phyloP scores from a whole-genome alignment of 2,329 filamentous ascomycete genomes.

The Fusarium pininemorale region DNA sequence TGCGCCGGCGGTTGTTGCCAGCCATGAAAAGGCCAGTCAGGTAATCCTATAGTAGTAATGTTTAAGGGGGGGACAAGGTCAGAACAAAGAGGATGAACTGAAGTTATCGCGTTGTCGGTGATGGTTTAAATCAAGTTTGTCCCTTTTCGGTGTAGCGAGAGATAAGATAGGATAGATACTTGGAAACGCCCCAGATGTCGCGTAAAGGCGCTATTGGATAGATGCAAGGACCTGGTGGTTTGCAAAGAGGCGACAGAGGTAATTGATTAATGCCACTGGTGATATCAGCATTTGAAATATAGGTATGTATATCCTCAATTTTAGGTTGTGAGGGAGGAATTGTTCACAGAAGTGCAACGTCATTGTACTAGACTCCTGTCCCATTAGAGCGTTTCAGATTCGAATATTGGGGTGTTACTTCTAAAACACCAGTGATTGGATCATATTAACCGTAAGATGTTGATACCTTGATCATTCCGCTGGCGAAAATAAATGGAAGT shows the following conservation, averaged over 20 bases:
- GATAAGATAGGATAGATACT: constrained; percentile 16
- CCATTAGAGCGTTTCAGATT: constrained; percentile 29
- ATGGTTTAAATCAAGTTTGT: constrained; percentile 25
- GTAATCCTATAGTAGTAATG: background rate
- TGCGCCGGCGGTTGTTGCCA: constrained; percentile 41
- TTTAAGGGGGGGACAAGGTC: background rate
- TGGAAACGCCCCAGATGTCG: background rate
- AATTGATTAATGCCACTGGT: background rate
- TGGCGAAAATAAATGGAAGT: background rate
- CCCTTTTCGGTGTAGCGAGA: constrained; percentile 17
- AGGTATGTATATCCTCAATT: background rate
- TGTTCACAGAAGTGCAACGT: constrained; percentile 26
- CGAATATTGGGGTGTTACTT: constrained; percentile 16
- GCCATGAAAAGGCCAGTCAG: constrained; percentile 32
- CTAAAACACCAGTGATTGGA: constrained; percentile 36
- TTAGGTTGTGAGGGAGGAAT: background rate
- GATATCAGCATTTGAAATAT: background rate
- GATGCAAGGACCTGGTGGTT: background rate
- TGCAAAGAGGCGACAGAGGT: background rate
- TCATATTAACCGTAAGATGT: background rate
- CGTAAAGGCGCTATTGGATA: background rate
- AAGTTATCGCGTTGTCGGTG: constrained; percentile 11
- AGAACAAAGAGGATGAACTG: constrained; percentile 1
- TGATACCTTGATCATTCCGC: background rate
- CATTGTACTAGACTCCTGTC: constrained; percentile 15